Percentiles rank a stretch among this genome's conserved stretches.
Evolutionary conservation across 2,329 filamentous ascomycete genomes (phyloP).

Genomic region (Gaeumannomyces tritici): DNA sequence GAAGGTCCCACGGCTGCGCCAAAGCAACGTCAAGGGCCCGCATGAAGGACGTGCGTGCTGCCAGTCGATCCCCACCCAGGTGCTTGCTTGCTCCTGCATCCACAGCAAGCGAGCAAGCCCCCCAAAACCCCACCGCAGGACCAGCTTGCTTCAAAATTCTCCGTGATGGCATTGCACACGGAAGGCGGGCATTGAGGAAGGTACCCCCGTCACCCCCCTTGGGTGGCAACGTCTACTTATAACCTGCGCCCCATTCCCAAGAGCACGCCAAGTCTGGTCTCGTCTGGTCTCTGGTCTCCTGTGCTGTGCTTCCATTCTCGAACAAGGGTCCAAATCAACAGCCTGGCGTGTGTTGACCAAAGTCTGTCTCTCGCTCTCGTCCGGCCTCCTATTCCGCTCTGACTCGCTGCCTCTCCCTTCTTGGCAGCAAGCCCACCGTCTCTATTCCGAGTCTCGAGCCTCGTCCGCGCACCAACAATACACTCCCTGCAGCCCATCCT

Average conservation of each 20-base stretch:
- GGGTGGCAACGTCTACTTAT: not conserved
- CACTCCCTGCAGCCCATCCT: not conserved
- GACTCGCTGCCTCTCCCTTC: not conserved
- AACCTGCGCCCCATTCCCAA: not conserved
- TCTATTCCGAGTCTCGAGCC: not conserved
- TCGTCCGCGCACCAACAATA: not conserved
- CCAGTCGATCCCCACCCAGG: not conserved
- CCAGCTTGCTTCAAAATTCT: not conserved
- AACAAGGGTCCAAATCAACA: too few species aligned
- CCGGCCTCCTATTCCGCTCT: not conserved
- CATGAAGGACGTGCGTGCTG: not conserved
- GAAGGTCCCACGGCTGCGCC: not conserved
- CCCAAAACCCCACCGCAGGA: not conserved
- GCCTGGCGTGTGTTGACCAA: too few species aligned
- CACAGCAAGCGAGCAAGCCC: too few species aligned
- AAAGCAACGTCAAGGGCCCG: not conserved
- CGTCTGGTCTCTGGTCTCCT: too few species aligned
- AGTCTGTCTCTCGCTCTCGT: not conserved
- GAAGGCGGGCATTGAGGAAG: not conserved
- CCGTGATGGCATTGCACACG: not conserved
- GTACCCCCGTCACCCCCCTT: not conserved
- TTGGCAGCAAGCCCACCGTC: not conserved
- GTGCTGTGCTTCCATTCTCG: too few species aligned
- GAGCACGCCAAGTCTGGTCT: not conserved
- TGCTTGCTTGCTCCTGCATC: not conserved